Base-by-base conservation (phyloP, 371 early-diverging fungal species). In the Phascolomyces articulosus region DNA sequence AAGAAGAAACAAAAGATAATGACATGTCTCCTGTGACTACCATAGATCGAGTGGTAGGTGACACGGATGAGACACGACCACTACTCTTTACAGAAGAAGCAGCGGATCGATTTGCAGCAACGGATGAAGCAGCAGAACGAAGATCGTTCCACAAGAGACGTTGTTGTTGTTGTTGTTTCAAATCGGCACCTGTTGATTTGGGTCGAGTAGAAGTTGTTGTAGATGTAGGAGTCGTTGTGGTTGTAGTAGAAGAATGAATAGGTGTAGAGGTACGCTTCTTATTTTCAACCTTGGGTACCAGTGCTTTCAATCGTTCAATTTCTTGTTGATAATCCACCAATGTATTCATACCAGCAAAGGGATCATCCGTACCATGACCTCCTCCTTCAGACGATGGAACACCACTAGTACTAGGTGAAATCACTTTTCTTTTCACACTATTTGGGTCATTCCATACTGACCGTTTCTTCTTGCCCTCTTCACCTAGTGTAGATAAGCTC, bases 321-420 rank as follows among this genome's bases (percentile, higher is more conserved):
- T 80, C 81, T 34, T 69, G 67, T 53, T 80, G 73, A 31, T 80
- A 80, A 55, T 78, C 69, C 21, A 80, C 69, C 29, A 67, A 70
- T 0, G 75, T 63, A 10, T 80, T 80, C 81, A 80, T 80, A 31
- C 81, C 81, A 18, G 81, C 78, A 76, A 80, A 80, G 18, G 81
- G 81, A 60, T 80, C 78, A 18, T 51, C 53, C 18, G 47, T 48
- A 34, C 51, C 57, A 20, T 28, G 6, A 2, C 34, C 34, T 34
- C 11, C 34, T 11, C 9, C 34, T 34, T 6, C n/a, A 4, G 55
- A 27, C 8, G 51, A 44, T 10, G 62, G 41, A n/a, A 16, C 44
- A 60, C 77, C 77, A 20, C 27, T 31, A 28, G 48, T 40, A 40
- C 51, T 48, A 16, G 68, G 55, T 0, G 68, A 62, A 20, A 58